Evolutionary conservation across 257 asterid species (phyloP).

Genomic region (Plantago elongata): DNA sequence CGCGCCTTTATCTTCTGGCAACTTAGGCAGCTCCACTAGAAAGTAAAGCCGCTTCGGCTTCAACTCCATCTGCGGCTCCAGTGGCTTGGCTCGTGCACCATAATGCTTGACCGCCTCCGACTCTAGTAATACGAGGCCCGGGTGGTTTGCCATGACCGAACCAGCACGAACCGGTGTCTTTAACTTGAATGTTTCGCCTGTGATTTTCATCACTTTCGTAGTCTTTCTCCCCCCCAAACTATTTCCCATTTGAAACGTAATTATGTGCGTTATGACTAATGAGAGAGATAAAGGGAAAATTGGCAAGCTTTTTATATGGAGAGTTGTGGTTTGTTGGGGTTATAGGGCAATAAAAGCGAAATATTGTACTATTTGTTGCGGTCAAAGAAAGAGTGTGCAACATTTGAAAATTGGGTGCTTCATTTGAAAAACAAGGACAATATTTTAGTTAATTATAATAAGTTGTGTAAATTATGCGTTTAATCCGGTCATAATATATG

Average conservation of each 20-base stretch:
- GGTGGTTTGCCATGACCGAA: conserved; percentile 48
- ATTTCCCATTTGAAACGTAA: conserved; percentile 53
- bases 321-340: conserved; percentile 26
- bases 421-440: conserved; percentile 28
- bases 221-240: conserved; percentile 59
- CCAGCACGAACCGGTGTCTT: conserved; percentile 60
- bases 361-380: conserved; percentile 9
- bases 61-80: conserved; percentile 72
- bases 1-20: conserved; percentile 41
- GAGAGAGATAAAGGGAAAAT: conserved; percentile 4
- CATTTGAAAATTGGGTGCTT: conserved; percentile 28
- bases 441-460: not conserved
- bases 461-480: not conserved
- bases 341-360: conserved; percentile 9
- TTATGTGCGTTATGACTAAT: not conserved
- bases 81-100: conserved; percentile 74
- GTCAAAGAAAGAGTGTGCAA: conserved; percentile 51
- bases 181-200: conserved; percentile 62
- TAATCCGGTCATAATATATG: too few species aligned
- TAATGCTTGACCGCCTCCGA: conserved; percentile 79
- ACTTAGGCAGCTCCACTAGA: conserved; percentile 64
- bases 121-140: conserved; percentile 62
- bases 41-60: conserved; percentile 70
- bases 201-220: conserved; percentile 72
- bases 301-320: conserved; percentile 16